Evolutionary conservation across 768 basidiomycete genomes (phyloP).

Genomic region (Symmetrospora coprosmae): DNA sequence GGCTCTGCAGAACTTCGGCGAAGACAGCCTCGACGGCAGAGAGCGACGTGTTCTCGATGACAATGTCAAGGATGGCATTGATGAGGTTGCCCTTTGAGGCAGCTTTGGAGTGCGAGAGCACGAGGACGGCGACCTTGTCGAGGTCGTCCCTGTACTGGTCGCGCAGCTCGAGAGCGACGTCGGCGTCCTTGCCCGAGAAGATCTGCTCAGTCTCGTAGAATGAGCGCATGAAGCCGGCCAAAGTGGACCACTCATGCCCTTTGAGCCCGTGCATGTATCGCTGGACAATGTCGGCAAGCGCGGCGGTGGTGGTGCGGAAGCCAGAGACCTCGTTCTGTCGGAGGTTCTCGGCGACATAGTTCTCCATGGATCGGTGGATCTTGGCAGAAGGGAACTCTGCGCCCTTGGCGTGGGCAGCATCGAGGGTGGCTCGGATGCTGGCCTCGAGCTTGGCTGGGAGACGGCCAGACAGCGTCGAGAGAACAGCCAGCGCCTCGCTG

Average conservation of each 20-base stretch:
- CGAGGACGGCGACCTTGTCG: conserved; percentile 68
- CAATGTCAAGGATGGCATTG: conserved; percentile 68
- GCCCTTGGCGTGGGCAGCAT: conserved; percentile 55
- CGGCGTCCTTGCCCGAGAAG: conserved; percentile 87
- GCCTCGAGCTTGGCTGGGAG: conserved; percentile 87
- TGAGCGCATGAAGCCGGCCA: conserved; percentile 59
- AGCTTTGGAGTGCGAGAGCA: conserved; percentile 90
- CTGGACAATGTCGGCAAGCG: conserved; percentile 57
- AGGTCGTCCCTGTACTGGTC: conserved; percentile 86
- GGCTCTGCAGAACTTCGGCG: conserved; percentile 59
- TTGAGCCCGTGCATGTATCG: conserved; percentile 69
- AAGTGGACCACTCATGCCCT: conserved; percentile 63
- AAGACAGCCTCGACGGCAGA: conserved; percentile 64
- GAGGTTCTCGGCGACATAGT: conserved; percentile 65
- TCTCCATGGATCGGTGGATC: conserved; percentile 71
- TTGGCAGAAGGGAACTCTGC: conserved; percentile 77
- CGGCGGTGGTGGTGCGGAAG: conserved; percentile 57
- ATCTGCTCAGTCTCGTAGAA: conserved; percentile 80
- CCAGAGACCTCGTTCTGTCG: conserved; percentile 64
- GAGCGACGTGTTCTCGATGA: conserved; percentile 64
- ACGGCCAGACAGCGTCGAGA: conserved; percentile 79
- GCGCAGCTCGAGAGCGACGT: conserved; percentile 71
- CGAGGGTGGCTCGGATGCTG: conserved; percentile 60
- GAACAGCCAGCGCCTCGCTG: conserved; percentile 64
- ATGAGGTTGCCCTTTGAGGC: conserved; percentile 81